Percentiles rank a stretch among this genome's conserved stretches.
These are phyloP conservation scores for Penstemon davidsonii DNA, from an alignment of 257 asterid species.

Conservation along the genomic window DNA sequence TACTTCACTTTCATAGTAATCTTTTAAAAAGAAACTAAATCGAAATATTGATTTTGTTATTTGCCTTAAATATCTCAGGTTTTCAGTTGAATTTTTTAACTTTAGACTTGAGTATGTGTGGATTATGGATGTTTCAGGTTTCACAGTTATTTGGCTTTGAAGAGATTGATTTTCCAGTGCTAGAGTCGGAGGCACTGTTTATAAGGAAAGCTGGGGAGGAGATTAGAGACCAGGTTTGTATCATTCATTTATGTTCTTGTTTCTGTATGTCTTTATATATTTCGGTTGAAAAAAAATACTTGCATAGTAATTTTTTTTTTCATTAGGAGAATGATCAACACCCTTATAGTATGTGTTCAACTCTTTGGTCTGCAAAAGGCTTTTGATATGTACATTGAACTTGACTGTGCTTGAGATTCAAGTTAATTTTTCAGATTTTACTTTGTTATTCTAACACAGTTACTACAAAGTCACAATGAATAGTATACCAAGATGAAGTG, in stretches of 20 bases:
- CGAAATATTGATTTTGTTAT: conserved; percentile 2
- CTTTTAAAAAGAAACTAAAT: not conserved
- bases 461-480: too few species aligned
- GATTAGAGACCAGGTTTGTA: conserved; percentile 85
- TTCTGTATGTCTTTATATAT: conserved; percentile 3
- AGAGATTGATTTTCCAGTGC: conserved; percentile 95
- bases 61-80: not conserved
- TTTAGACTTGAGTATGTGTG: conserved; percentile 10
- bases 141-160: conserved; percentile 77
- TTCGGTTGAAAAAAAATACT: not conserved
- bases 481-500: not conserved
- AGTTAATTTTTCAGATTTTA: not conserved
- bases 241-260: conserved; percentile 6
- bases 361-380: not conserved
- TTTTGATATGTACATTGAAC: not conserved
- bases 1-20: not conserved
- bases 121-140: conserved; percentile 45
- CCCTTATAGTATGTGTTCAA: not conserved
- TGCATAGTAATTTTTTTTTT: not conserved
- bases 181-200: conserved; percentile 89
- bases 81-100: not conserved
- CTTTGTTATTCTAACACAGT: not conserved
- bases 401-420: not conserved
- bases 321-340: not conserved
- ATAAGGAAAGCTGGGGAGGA: conserved; percentile 98